Evolutionary conservation across 2,329 filamentous ascomycete genomes (phyloP).

Genomic region (Cladosporium phlei): DNA sequence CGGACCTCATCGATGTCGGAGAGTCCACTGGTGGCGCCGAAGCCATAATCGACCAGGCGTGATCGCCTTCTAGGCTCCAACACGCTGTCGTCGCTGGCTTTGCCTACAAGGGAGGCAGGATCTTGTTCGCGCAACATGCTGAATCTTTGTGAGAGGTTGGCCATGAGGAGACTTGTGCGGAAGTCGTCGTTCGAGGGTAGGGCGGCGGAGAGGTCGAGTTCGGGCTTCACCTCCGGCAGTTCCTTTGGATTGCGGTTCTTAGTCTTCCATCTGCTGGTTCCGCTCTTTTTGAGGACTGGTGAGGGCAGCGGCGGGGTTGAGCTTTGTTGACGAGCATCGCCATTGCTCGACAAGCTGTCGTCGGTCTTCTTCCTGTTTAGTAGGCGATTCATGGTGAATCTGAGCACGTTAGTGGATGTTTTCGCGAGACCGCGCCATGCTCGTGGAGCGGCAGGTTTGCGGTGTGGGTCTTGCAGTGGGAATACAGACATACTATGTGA

Average conservation of each 20-base stretch:
- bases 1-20: constrained; percentile 87
- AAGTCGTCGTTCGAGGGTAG: constrained; percentile 85
- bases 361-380: constrained; percentile 15
- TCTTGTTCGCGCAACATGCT: constrained; percentile 96
- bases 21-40: constrained; percentile 49
- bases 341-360: background rate
- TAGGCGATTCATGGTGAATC: constrained; percentile 14
- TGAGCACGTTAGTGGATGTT: constrained; percentile 9
- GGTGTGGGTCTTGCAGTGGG: background rate
- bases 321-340: background rate
- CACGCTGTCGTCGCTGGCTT: constrained; percentile 93
- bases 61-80: constrained; percentile 78
- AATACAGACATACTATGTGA: constrained; percentile 7
- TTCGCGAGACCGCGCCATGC: background rate
- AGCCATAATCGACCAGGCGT: constrained; percentile 67
- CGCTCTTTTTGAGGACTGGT: constrained; percentile 28
- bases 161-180: constrained; percentile 92
- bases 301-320: constrained; percentile 16
- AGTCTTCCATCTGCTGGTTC: constrained; percentile 39
- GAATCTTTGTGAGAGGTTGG: constrained; percentile 86
- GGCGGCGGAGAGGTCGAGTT: constrained; percentile 68
- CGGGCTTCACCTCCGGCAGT: constrained; percentile 51
- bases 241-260: constrained; percentile 44
- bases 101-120: constrained; percentile 80
- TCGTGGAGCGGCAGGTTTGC: background rate